phyloP scores from a whole-genome alignment of 352 stramenopile genomes.

The Thalassiosira oceanica region DNA sequence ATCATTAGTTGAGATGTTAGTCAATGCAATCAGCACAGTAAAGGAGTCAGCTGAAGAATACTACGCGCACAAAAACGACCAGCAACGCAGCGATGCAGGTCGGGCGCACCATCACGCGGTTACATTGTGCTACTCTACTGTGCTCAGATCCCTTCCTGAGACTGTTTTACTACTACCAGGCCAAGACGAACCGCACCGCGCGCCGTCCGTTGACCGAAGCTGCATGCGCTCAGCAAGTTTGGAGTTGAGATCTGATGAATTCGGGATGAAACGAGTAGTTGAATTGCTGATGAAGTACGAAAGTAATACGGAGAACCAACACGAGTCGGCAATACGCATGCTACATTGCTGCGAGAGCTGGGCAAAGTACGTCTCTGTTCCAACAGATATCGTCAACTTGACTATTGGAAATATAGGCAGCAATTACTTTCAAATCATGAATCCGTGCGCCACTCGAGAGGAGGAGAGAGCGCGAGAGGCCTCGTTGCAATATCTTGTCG shows the following conservation, averaged over 20 bases:
- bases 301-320: neutral
- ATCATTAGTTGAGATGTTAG: slow-evolving; percentile 33
- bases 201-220: slow-evolving; percentile 29
- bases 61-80: slow-evolving; percentile 11
- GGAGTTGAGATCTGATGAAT: slow-evolving; percentile 22
- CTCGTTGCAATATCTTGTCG: slow-evolving; percentile 57
- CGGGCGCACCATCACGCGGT: slow-evolving; percentile 18
- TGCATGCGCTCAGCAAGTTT: slow-evolving; percentile 30
- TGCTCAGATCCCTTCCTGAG: slow-evolving; percentile 26
- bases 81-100: neutral
- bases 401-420: slow-evolving; percentile 26
- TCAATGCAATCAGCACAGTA: slow-evolving; percentile 17
- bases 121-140: slow-evolving; percentile 18
- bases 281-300: slow-evolving; percentile 11
- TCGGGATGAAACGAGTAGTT: slow-evolving; percentile 27
- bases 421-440: slow-evolving; percentile 15
- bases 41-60: slow-evolving; percentile 12
- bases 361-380: slow-evolving; percentile 33
- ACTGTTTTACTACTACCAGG: slow-evolving; percentile 27
- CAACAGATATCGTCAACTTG: slow-evolving; percentile 19
- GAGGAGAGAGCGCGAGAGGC: slow-evolving; percentile 25
- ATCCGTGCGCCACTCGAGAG: no score
- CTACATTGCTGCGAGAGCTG: slow-evolving; percentile 35
- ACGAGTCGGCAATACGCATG: slow-evolving; percentile 10
- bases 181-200: slow-evolving; percentile 16